Conservation (phyloP, 768 basidiomycete species). For the Phanerochaete sordida region DNA sequence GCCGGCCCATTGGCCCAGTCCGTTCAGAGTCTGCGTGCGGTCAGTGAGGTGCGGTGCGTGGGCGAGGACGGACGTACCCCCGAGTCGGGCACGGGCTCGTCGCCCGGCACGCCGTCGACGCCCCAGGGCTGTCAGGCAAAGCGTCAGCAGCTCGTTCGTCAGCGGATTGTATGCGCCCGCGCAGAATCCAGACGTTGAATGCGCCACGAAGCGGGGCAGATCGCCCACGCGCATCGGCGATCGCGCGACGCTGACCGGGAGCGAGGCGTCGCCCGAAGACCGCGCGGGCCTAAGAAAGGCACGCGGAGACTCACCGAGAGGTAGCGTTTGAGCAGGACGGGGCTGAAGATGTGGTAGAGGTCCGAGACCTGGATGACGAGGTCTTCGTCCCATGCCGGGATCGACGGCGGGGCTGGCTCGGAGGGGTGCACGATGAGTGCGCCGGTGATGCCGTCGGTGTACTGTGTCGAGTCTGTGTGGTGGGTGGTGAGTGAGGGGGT, state of each 20-base stretch:
- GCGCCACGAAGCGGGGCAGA: too few relatives aligned
- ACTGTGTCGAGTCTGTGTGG: constrained; percentile 26
- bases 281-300: not conserved
- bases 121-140: constrained; percentile 21
- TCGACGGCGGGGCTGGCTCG: constrained; percentile 26
- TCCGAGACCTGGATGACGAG: constrained; percentile 36
- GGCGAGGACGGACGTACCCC: constrained; percentile 18
- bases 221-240: not conserved
- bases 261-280: not conserved
- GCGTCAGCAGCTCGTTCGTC: not conserved
- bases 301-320: constrained; percentile 12
- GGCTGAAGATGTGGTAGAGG: constrained; percentile 29
- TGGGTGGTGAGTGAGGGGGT: too few relatives aligned
- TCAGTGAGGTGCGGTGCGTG: constrained; percentile 19
- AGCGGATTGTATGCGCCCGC: not conserved
- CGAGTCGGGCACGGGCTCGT: constrained; percentile 33
- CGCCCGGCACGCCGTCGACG: constrained; percentile 27
- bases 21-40: constrained; percentile 28
- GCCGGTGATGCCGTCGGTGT: constrained; percentile 49
- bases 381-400: constrained; percentile 38
- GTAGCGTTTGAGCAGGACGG: constrained; percentile 23
- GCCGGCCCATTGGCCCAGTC: constrained; percentile 32
- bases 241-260: not conserved
- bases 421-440: constrained; percentile 44
- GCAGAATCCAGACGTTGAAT: too few relatives aligned